Percentiles rank a stretch among this genome's conserved stretches.
Evolutionary conservation across 176 grass and related monocot genomes (phyloP).

Genomic region (Avena atlantica): DNA sequence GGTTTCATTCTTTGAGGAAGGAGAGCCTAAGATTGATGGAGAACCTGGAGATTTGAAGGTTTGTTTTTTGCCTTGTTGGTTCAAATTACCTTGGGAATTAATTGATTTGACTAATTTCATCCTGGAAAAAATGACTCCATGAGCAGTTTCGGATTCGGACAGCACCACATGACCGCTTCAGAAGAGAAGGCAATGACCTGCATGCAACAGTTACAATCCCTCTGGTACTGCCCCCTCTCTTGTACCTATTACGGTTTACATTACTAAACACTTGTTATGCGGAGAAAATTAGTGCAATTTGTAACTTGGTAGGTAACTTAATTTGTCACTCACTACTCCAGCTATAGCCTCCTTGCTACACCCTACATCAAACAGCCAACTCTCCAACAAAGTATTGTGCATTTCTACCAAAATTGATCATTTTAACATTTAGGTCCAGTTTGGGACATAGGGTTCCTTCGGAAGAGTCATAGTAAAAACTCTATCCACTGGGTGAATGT

Average conservation of each 20-base stretch:
- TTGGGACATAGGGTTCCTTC: background rate
- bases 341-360: background rate
- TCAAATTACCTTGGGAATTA: background rate
- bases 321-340: background rate
- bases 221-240: conserved; percentile 55
- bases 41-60: conserved; percentile 98
- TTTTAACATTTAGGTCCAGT: background rate
- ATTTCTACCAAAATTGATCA: background rate
- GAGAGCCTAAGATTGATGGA: conserved; percentile 96
- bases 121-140: conserved; percentile 41
- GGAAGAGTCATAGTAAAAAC: background rate
- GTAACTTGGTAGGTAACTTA: background rate
- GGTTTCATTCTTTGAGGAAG: conserved; percentile 94
- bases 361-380: background rate
- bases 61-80: background rate
- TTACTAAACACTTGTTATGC: background rate
- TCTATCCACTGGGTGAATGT: background rate
- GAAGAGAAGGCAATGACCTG: conserved; percentile 91
- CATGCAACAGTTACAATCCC: conserved; percentile 84
- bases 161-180: conserved; percentile 79
- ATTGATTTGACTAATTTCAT: conserved; percentile 33
- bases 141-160: conserved; percentile 92
- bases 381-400: background rate
- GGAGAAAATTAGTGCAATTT: background rate
- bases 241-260: conserved; percentile 15